These are phyloP conservation scores for Pholiota molesta DNA, from an alignment of 768 basidiomycete species.

Conservation along the genomic window DNA sequence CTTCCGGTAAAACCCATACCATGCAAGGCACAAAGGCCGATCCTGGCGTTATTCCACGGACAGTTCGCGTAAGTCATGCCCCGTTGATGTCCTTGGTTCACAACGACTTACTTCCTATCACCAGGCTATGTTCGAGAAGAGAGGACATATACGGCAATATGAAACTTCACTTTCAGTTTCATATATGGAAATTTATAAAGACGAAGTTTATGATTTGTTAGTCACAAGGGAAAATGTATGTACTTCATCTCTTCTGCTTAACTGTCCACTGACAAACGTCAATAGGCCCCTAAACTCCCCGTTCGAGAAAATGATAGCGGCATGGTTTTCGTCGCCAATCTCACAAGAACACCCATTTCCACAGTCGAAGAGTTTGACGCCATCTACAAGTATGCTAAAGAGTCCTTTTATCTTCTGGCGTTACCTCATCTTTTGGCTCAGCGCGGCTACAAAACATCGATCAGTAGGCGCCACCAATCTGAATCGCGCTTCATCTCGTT, in stretches of 20 bases:
- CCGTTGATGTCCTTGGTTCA: not conserved
- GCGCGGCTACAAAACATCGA: slow-evolving; percentile 73
- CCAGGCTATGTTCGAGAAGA: slow-evolving; percentile 62
- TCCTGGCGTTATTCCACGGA: slow-evolving; percentile 87
- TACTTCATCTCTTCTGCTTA: slow-evolving; percentile 11
- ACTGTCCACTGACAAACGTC: slow-evolving; percentile 5
- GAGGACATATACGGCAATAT: slow-evolving; percentile 38
- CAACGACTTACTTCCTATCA: not conserved
- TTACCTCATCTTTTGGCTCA: slow-evolving; percentile 26
- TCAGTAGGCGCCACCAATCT: slow-evolving; percentile 87
- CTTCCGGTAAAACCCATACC: slow-evolving; percentile 90
- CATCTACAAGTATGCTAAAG: slow-evolving; percentile 44
- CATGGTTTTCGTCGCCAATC: slow-evolving; percentile 58
- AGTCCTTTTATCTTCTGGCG: too few species aligned
- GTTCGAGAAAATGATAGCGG: slow-evolving; percentile 57
- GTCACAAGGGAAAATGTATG: slow-evolving; percentile 69
- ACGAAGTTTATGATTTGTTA: slow-evolving; percentile 88
- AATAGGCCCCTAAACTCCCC: slow-evolving; percentile 52
- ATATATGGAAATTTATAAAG: slow-evolving; percentile 92
- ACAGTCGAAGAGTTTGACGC: slow-evolving; percentile 47
- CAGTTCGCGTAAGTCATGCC: slow-evolving; percentile 57
- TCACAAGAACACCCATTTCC: slow-evolving; percentile 43
- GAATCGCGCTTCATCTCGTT: slow-evolving; percentile 84
- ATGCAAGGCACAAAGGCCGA: slow-evolving; percentile 81
- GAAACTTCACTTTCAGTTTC: slow-evolving; percentile 58